Conservation (phyloP, 345 rosid species). For the Citrus sp. region DNA sequence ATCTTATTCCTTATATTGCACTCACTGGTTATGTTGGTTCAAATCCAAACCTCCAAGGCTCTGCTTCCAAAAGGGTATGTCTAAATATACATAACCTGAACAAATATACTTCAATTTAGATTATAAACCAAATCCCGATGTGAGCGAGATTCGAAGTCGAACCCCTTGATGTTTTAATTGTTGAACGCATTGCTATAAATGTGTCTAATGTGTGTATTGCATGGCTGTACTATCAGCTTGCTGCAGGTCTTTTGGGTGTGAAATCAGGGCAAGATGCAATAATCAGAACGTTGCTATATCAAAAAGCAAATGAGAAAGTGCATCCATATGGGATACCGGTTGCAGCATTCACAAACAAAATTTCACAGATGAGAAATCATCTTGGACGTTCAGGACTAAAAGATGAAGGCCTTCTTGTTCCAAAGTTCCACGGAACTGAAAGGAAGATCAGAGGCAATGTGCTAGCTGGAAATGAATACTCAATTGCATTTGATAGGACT, state of each 20-base stretch:
- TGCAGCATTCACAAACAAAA: constrained; percentile 37
- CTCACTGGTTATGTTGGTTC: constrained; percentile 84
- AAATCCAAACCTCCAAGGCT: constrained; percentile 45
- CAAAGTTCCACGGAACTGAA: constrained; percentile 24
- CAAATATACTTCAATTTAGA: not conserved
- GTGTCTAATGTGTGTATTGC: not conserved
- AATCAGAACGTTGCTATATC: constrained; percentile 54
- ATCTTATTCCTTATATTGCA: constrained; percentile 74
- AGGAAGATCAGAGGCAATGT: constrained; percentile 31
- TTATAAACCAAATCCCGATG: too few relatives aligned
- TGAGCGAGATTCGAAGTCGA: too few relatives aligned
- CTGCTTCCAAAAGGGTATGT: constrained; percentile 51
- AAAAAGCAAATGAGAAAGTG: constrained; percentile 27
- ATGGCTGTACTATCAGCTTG: constrained; percentile 37
- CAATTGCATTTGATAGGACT: constrained; percentile 27
- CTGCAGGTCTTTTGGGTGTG: constrained; percentile 71
- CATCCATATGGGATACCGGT: constrained; percentile 35
- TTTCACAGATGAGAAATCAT: constrained; percentile 31
- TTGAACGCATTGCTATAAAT: too few relatives aligned
- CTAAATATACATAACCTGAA: not conserved
- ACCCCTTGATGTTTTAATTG: too few relatives aligned
- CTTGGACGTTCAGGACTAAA: constrained; percentile 26
- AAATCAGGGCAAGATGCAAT: constrained; percentile 86
- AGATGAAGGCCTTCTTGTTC: constrained; percentile 45
- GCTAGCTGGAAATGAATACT: constrained; percentile 31